phyloP scores from a whole-genome alignment of 768 basidiomycete genomes.

The Leccinum imitatum region DNA sequence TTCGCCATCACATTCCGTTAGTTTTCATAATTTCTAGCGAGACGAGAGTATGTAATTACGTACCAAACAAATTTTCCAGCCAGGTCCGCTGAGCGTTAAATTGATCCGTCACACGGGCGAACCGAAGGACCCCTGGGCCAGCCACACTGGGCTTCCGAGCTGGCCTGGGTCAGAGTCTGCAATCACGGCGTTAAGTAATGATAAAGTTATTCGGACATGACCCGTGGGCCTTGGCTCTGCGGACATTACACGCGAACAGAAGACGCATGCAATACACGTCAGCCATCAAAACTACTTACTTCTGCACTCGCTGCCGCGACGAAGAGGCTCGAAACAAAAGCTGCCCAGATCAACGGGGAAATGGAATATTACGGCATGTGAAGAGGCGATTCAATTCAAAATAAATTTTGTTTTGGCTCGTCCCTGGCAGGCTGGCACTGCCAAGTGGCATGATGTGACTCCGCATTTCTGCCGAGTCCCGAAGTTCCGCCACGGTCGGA shows the following conservation, averaged over 20 bases:
- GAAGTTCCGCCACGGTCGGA: not conserved
- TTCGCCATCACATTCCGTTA: constrained; percentile 21
- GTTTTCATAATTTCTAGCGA: constrained; percentile 7
- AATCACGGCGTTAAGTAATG: not conserved
- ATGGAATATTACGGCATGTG: constrained; percentile 8
- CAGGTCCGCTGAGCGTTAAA: not conserved
- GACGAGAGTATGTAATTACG: not conserved
- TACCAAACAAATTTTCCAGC: constrained; percentile 1
- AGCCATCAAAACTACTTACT: not conserved
- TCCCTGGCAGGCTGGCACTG: not conserved
- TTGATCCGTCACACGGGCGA: not conserved
- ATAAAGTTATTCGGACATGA: not conserved
- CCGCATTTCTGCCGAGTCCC: not conserved
- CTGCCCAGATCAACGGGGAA: not conserved
- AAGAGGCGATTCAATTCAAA: constrained; percentile 1
- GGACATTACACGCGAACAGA: not conserved
- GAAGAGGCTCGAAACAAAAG: not conserved
- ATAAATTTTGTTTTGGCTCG: not conserved
- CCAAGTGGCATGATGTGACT: not conserved
- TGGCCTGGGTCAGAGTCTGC: not conserved
- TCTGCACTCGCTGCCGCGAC: not conserved
- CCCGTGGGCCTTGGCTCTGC: not conserved
- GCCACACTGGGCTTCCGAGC: not conserved
- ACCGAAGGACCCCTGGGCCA: not conserved
- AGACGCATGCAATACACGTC: not conserved